Conservation (phyloP, 192 early-diverging fungal genomes). For the Coemansia sp. region DNA sequence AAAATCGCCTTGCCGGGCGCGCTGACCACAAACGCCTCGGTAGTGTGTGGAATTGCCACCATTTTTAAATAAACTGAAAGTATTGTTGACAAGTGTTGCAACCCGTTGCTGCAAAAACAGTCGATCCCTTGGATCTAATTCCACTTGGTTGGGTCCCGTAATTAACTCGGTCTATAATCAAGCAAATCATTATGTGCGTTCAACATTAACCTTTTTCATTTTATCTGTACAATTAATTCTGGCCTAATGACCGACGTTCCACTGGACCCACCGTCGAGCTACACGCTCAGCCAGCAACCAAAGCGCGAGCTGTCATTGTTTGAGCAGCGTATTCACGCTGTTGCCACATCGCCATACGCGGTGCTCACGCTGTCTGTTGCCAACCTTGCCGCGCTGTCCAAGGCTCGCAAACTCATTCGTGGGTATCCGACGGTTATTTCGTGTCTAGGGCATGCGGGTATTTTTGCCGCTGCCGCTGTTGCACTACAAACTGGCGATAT, state of each 20-base stretch:
- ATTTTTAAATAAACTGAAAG: background rate
- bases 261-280: constrained; percentile 39
- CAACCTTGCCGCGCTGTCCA: constrained; percentile 13
- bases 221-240: background rate
- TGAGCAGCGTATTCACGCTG: background rate
- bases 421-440: constrained; percentile 46
- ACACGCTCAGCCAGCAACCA: constrained; percentile 22
- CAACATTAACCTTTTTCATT: background rate
- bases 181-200: background rate
- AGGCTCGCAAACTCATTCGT: constrained; percentile 14
- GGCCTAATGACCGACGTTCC: constrained; percentile 1
- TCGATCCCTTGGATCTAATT: background rate
- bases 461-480: constrained; percentile 35
- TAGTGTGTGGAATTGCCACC: constrained; percentile 13
- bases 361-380: constrained; percentile 27
- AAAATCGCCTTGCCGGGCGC: constrained; percentile 98
- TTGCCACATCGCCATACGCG: constrained; percentile 16
- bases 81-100: background rate
- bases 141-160: background rate
- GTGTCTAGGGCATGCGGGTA: constrained; percentile 35
- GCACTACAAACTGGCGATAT: constrained; percentile 38
- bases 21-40: constrained; percentile 59
- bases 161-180: no score
- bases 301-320: constrained; percentile 1
- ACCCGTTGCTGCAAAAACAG: background rate